Percentiles rank a stretch among this genome's conserved stretches.
These are phyloP conservation scores for Candida montana DNA, from an alignment of 805 yeast species.

Conservation along the genomic window DNA sequence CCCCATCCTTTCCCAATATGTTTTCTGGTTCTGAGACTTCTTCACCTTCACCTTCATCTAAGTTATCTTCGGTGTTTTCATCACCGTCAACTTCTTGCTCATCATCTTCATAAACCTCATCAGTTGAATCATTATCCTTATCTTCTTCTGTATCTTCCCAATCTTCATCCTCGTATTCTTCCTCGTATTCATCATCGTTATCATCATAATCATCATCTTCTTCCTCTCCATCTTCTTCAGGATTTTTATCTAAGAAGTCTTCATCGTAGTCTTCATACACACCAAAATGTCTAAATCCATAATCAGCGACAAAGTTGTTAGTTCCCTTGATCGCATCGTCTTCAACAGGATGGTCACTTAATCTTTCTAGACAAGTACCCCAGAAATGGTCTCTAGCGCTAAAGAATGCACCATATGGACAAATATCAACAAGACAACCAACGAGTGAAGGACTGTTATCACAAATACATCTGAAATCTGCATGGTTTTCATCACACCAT, in stretches of 20 bases:
- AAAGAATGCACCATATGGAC: conserved; percentile 38
- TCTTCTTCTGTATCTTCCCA: conserved; percentile 20
- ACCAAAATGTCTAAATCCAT: conserved; percentile 6
- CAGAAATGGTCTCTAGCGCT: conserved; percentile 43
- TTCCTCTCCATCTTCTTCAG: conserved; percentile 8
- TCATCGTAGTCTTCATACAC: conserved; percentile 7
- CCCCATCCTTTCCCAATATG: no score
- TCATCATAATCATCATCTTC: conserved; percentile 8
- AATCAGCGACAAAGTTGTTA: conserved; percentile 1
- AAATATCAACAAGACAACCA: conserved; percentile 41
- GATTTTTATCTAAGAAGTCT: conserved; percentile 1
- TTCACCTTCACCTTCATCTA: conserved; percentile 4
- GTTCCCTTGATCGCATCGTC: neutral
- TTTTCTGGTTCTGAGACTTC: no score
- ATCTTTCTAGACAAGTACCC: conserved; percentile 38
- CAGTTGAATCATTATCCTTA: conserved; percentile 24
- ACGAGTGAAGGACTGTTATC: conserved; percentile 32
- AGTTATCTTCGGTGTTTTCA: conserved; percentile 26
- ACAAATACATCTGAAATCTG: conserved; percentile 38
- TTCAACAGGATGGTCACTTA: conserved; percentile 6
- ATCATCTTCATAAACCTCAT: conserved; percentile 14
- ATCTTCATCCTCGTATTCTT: conserved; percentile 11
- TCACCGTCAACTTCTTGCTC: conserved; percentile 20
- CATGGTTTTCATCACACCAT: conserved; percentile 28
- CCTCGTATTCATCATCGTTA: conserved; percentile 12